These are phyloP conservation scores for Graphium sp. DNA, from an alignment of 2,329 filamentous ascomycete genomes.

Conservation along the genomic window DNA sequence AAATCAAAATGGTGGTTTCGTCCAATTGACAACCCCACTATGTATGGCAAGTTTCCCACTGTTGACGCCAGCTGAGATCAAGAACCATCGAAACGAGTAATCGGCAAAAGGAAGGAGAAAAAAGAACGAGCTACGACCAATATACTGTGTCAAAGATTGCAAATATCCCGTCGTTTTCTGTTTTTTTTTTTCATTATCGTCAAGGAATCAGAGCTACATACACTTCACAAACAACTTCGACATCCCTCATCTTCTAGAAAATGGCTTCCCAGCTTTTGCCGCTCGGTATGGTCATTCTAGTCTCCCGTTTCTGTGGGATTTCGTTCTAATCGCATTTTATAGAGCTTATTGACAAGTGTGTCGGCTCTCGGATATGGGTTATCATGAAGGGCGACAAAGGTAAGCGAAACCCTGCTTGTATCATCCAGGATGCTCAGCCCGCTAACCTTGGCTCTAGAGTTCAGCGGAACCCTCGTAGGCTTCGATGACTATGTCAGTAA, in stretches of 20 bases:
- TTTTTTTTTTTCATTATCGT: too few relatives aligned
- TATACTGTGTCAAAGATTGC: too few relatives aligned
- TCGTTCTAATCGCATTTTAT: conserved; percentile 6
- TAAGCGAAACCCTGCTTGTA: conserved; percentile 18
- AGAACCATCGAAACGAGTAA: too few relatives aligned
- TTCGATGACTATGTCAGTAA: conserved; percentile 99
- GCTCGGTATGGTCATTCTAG: conserved; percentile 38
- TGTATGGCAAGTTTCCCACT: too few relatives aligned
- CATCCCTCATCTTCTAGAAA: conserved; percentile 5
- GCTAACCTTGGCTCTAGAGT: conserved; percentile 42
- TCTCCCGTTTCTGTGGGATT: too few relatives aligned
- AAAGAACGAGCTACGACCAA: too few relatives aligned
- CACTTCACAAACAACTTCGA: not conserved
- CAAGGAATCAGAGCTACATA: too few relatives aligned
- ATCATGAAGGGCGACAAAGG: conserved; percentile 99
- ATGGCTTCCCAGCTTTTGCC: conserved; percentile 65
- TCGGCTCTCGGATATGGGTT: conserved; percentile 95
- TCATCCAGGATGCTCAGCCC: conserved; percentile 4
- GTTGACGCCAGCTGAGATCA: too few relatives aligned
- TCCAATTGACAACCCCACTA: too few relatives aligned
- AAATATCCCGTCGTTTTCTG: too few relatives aligned
- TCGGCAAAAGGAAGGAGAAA: too few relatives aligned
- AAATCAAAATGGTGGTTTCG: too few relatives aligned
- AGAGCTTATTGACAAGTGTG: conserved; percentile 99
- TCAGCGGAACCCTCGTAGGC: conserved; percentile 81